Conservation (phyloP, 2,329 filamentous ascomycete species). For the Microascus cirrosus region DNA sequence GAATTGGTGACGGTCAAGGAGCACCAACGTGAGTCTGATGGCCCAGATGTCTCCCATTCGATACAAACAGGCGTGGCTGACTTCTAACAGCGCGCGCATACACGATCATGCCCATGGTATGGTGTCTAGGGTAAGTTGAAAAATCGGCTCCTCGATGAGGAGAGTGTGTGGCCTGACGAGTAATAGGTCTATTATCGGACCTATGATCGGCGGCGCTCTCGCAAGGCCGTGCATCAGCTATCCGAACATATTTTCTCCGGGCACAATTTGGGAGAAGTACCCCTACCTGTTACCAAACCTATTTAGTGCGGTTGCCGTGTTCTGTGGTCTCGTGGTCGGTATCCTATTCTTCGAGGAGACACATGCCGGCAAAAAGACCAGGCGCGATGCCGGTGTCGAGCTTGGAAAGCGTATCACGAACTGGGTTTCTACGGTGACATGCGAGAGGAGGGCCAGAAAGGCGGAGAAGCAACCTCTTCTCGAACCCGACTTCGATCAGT, state of each 20-base stretch:
- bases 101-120: conserved; percentile 95
- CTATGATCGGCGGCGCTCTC: conserved; percentile 80
- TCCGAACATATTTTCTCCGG: conserved; percentile 58
- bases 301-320: conserved; percentile 72
- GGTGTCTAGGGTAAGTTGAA: conserved; percentile 70
- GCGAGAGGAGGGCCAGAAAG: conserved; percentile 22
- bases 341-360: conserved; percentile 90
- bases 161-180: conserved; percentile 12
- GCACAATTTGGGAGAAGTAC: conserved; percentile 72
- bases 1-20: conserved; percentile 89
- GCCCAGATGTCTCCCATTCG: conserved; percentile 12
- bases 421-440: conserved; percentile 21
- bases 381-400: conserved; percentile 66
- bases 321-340: conserved; percentile 65
- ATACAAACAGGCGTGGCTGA: neutral
- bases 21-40: conserved; percentile 64
- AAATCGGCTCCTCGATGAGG: neutral
- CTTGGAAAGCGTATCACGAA: conserved; percentile 59
- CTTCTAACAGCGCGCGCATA: conserved; percentile 66
- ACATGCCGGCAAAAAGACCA: conserved; percentile 68
- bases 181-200: conserved; percentile 75
- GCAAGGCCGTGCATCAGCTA: conserved; percentile 80
- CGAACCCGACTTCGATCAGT: conserved; percentile 34
- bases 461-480: conserved; percentile 54
- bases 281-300: conserved; percentile 89